phyloP scores from a whole-genome alignment of 148 eudicot genomes.

The Rhododendron ferrugineum region DNA sequence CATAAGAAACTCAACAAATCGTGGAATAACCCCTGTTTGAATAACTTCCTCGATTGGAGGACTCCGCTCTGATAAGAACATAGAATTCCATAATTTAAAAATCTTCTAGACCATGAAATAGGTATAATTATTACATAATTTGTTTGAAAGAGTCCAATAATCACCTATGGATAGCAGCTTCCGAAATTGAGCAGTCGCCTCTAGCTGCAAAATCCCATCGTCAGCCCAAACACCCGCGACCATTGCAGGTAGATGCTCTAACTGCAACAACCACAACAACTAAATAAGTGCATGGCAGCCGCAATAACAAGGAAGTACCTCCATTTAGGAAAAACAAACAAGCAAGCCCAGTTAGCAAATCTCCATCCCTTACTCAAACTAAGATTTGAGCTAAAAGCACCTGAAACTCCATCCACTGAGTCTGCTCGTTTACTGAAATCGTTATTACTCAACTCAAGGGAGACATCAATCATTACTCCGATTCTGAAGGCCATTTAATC shows the following conservation, averaged over 20 bases:
- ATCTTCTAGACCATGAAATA: not conserved
- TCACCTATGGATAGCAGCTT: constrained; percentile 52
- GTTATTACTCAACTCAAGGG: too few species aligned
- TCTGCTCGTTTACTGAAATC: not conserved
- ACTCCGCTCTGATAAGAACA: constrained; percentile 26
- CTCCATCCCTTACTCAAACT: not conserved
- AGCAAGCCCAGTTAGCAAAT: not conserved
- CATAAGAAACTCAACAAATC: constrained; percentile 38
- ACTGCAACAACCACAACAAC: constrained; percentile 19
- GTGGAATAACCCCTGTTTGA: constrained; percentile 43
- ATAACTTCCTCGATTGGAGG: constrained; percentile 46
- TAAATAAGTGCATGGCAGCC: not conserved
- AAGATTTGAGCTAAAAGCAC: not conserved
- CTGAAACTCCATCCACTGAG: not conserved
- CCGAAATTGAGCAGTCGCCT: constrained; percentile 48
- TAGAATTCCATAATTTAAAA: not conserved
- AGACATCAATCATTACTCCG: too few species aligned
- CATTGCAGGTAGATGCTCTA: constrained; percentile 44
- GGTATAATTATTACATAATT: not conserved
- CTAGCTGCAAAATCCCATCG: constrained; percentile 34
- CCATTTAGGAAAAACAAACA: not conserved
- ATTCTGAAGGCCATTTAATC: not conserved
- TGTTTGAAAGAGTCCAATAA: not conserved
- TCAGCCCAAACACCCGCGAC: constrained; percentile 40
- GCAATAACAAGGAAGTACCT: not conserved